Conservation (phyloP, 2,329 filamentous ascomycete genomes). For the Lojkania enalia region DNA sequence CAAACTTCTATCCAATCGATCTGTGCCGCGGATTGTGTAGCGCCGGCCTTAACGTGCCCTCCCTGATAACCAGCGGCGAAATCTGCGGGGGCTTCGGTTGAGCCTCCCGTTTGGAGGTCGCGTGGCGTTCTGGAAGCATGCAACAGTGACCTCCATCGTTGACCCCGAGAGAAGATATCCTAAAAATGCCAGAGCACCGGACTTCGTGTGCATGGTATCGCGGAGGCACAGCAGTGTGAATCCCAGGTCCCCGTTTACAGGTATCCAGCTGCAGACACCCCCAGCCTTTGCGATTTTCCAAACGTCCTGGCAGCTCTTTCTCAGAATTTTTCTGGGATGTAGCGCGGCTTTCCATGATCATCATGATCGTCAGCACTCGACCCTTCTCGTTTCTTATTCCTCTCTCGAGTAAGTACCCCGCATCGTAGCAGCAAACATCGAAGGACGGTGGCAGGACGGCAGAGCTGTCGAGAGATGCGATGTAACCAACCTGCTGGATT, state of each 20-base stretch:
- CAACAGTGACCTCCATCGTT: slow-evolving; percentile 28
- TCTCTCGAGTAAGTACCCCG: background rate
- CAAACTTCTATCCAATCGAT: slow-evolving; percentile 19
- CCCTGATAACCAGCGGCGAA: slow-evolving; percentile 43
- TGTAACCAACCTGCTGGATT: background rate
- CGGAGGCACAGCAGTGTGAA: background rate
- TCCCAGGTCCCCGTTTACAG: background rate
- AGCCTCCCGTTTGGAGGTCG: slow-evolving; percentile 33
- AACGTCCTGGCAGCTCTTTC: background rate
- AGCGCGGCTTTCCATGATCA: background rate
- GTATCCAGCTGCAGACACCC: background rate
- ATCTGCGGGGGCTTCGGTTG: slow-evolving; percentile 39
- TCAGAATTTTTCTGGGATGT: background rate
- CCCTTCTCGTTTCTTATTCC: slow-evolving; percentile 1
- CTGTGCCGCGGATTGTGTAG: background rate
- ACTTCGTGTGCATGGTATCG: slow-evolving; percentile 5
- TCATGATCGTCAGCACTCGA: background rate
- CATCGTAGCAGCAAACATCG: background rate
- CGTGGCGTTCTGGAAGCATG: slow-evolving; percentile 34
- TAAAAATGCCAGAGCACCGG: slow-evolving; percentile 1
- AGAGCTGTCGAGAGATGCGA: background rate
- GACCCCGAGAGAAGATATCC: slow-evolving; percentile 22
- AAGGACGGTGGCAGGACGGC: background rate
- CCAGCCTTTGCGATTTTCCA: too few relatives aligned
- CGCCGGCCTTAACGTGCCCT: slow-evolving; percentile 18